Conservation (phyloP, 148 eudicot species). For the Chenopodium berlandieri region DNA sequence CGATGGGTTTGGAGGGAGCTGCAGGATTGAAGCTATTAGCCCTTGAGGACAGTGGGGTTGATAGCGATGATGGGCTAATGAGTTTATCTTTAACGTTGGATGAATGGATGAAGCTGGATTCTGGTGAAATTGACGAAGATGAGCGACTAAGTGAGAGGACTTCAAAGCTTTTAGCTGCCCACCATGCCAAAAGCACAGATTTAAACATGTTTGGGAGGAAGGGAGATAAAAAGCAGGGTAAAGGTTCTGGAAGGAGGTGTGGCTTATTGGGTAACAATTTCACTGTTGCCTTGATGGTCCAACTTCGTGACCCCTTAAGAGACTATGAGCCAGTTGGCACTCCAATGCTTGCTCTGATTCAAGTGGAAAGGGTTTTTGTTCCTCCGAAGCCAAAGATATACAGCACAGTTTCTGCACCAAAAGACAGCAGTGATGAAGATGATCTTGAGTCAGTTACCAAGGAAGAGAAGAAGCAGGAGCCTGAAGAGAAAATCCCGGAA, state of each 20-base stretch:
- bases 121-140: slow-evolving; percentile 48
- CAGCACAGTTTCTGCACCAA: slow-evolving; percentile 46
- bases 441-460: slow-evolving; percentile 33
- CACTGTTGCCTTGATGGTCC: slow-evolving; percentile 54
- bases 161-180: slow-evolving; percentile 50
- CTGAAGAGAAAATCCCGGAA: slow-evolving; percentile 41
- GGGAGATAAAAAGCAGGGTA: slow-evolving; percentile 31
- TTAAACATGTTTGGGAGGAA: slow-evolving; percentile 24
- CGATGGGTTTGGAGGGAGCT: slow-evolving; percentile 79
- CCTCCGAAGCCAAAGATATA: slow-evolving; percentile 86
- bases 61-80: slow-evolving; percentile 52
- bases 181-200: slow-evolving; percentile 38
- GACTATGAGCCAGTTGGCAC: slow-evolving; percentile 59
- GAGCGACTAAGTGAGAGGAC: slow-evolving; percentile 43
- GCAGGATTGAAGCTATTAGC: slow-evolving; percentile 83
- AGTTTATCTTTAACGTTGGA: slow-evolving; percentile 49
- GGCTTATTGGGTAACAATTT: slow-evolving; percentile 57
- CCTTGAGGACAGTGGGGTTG: slow-evolving; percentile 43
- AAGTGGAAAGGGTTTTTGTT: slow-evolving; percentile 73
- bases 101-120: slow-evolving; percentile 61
- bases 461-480: slow-evolving; percentile 32
- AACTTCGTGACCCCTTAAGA: slow-evolving; percentile 62
- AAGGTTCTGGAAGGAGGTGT: slow-evolving; percentile 29
- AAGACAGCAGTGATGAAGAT: slow-evolving; percentile 42
- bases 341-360: slow-evolving; percentile 58